These are phyloP conservation scores for Entoloma clypeatum DNA, from an alignment of 1,284 basidiomycete genomes.

Conservation along the genomic window DNA sequence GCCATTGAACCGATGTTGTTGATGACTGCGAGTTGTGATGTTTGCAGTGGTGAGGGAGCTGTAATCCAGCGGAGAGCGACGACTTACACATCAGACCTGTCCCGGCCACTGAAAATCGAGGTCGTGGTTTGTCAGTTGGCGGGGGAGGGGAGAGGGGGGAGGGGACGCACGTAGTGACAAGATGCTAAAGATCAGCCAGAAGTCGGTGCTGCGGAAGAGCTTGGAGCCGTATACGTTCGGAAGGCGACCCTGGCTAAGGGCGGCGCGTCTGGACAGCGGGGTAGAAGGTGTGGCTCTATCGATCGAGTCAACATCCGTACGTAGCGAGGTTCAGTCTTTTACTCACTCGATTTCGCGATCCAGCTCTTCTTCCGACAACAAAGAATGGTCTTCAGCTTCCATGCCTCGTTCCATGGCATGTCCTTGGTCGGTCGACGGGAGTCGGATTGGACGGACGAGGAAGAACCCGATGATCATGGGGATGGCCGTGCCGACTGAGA, in stretches of 20 bases:
- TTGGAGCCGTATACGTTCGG: conserved; percentile 37
- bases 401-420: conserved; percentile 6
- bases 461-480: conserved; percentile 43
- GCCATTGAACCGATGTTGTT: conserved; percentile 95
- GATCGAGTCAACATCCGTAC: background rate
- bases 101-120: conserved; percentile 62
- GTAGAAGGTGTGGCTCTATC: background rate
- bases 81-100: conserved; percentile 84
- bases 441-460: conserved; percentile 35
- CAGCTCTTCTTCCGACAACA: conserved; percentile 7
- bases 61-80: background rate
- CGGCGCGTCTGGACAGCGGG: conserved; percentile 11
- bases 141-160: background rate
- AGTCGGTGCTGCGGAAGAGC: conserved; percentile 49
- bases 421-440: conserved; percentile 25
- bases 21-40: conserved; percentile 54
- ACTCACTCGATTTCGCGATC: conserved; percentile 6
- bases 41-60: conserved; percentile 4
- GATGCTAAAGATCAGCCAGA: conserved; percentile 71
- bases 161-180: conserved; percentile 61
- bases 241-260: conserved; percentile 15
- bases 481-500: conserved; percentile 36
- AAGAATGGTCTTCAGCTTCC: conserved; percentile 6
- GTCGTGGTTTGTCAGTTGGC: conserved; percentile 5
- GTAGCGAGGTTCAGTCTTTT: background rate